Base-by-base conservation (phyloP, 2,329 filamentous ascomycete genomes). In the Corinectria fuckeliana region DNA sequence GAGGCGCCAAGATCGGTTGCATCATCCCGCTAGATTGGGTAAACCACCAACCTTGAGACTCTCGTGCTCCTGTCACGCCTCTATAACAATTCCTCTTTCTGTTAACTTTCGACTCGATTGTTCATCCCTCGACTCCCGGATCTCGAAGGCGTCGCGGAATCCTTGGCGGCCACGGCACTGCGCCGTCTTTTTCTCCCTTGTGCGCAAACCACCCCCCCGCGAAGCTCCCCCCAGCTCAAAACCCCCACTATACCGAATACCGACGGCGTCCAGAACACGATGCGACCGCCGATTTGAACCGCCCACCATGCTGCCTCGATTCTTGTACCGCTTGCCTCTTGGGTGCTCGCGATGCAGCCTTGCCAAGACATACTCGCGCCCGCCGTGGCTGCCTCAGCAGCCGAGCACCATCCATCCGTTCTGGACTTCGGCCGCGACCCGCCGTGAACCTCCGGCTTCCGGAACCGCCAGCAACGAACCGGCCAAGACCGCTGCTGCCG, bases 251-350 rank as follows among this genome's bases (percentile, higher is more conserved):
- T 68, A 41, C 61, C 67, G 60, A 61, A 56, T 51, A 28, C 55
- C 65, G 58, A 68, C 34, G 23, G 8, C 48, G 34, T 51, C 62
- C n/a, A 20, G 14, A 38, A 58, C 66, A 70, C 68, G 58, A 74
- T 70, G 69, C 66, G 69, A 61, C 58, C 58, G 34, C 60, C 60
- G 61, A 65, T 55, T 65, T 68, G 53, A 68, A 63, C 49, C 62
- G 51, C 58, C n/a, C 55, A 72, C 64, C 42, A 78, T 78, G 76
- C 75, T 77, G 56, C 67, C 74, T 59, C 74, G 75, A 72, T 65
- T 78, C 48, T 60, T 75, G 6, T 64, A 67, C 44, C 72, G 76
- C 56, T 67, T 72, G 51, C 60, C 74, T 64, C 65, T 75, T 62
- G 66, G 71, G 41, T 77, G 70, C 58, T 65, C 71, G 28, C 71